phyloP scores from a whole-genome alignment of 2,329 filamentous ascomycete species.

The Ustilaginoidea virens region DNA sequence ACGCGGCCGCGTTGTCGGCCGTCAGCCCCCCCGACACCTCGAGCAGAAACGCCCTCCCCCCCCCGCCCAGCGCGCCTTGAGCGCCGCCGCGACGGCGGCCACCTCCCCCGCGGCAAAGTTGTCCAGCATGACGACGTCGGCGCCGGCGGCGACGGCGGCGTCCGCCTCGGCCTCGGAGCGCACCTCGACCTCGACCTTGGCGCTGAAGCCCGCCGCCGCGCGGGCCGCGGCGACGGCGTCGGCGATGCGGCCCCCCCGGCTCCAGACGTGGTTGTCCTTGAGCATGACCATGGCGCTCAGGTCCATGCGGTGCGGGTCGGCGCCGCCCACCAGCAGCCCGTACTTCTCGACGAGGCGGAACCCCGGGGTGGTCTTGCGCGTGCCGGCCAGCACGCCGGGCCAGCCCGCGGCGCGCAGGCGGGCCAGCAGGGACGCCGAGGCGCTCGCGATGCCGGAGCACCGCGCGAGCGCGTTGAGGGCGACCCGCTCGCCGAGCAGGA shows the following conservation, averaged over 20 bases:
- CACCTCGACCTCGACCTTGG: slow-evolving; percentile 95
- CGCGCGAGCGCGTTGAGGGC: slow-evolving; percentile 81
- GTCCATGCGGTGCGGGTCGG: slow-evolving; percentile 84
- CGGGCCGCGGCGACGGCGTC: slow-evolving; percentile 75
- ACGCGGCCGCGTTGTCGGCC: slow-evolving; percentile 65
- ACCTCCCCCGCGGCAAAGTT: slow-evolving; percentile 80
- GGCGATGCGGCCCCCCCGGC: slow-evolving; percentile 61
- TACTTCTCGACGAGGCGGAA: slow-evolving; percentile 97
- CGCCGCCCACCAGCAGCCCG: slow-evolving; percentile 87
- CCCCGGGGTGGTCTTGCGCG: slow-evolving; percentile 90
- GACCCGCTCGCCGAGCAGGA: slow-evolving; percentile 85
- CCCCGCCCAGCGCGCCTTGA: slow-evolving; percentile 71
- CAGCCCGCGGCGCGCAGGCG: slow-evolving; percentile 51
- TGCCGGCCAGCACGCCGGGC: slow-evolving; percentile 74
- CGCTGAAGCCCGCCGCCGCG: slow-evolving; percentile 69
- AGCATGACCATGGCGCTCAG: slow-evolving; percentile 94
- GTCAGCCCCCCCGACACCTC: slow-evolving; percentile 89
- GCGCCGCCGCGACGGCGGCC: slow-evolving; percentile 51
- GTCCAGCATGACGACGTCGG: slow-evolving; percentile 94
- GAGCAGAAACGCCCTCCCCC: slow-evolving; percentile 58
- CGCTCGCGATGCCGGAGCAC: slow-evolving; percentile 85
- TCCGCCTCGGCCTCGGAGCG: slow-evolving; percentile 78
- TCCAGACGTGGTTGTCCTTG: slow-evolving; percentile 98
- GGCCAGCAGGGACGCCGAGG: slow-evolving; percentile 42
- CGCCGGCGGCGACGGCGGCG: slow-evolving; percentile 78